These are phyloP conservation scores for Dissophora globulifera DNA, from an alignment of 192 early-diverging fungal species.

Conservation along the genomic window DNA sequence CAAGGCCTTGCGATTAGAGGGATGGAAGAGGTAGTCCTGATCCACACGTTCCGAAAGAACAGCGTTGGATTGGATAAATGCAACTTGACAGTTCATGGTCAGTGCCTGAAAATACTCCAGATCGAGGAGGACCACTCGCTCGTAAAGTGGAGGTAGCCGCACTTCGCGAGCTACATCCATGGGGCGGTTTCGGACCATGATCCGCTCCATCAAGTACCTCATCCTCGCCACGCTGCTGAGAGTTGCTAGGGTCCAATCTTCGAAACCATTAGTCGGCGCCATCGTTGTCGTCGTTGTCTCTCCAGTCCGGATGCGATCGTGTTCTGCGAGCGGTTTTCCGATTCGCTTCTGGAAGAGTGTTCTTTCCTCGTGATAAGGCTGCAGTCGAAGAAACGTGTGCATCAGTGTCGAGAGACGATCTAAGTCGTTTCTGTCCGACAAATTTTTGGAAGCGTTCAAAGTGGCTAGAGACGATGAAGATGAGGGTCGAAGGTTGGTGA, in stretches of 20 bases:
- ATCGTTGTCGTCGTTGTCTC: no score
- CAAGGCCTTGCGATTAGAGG: slow-evolving; percentile 65
- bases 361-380: slow-evolving; percentile 65
- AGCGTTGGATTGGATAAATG: slow-evolving; percentile 77
- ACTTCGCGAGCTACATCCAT: slow-evolving; percentile 68
- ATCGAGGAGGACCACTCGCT: slow-evolving; percentile 55
- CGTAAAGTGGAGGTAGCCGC: slow-evolving; percentile 70
- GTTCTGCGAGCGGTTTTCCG: slow-evolving; percentile 64
- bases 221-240: slow-evolving; percentile 60
- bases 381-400: slow-evolving; percentile 67
- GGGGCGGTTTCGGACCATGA: slow-evolving; percentile 78
- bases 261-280: no score
- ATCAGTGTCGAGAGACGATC: slow-evolving; percentile 67
- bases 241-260: slow-evolving; percentile 31
- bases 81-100: slow-evolving; percentile 67
- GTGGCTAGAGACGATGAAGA: no score
- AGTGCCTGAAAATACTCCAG: slow-evolving; percentile 62
- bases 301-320: not conserved
- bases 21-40: slow-evolving; percentile 81
- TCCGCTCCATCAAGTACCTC: slow-evolving; percentile 66
- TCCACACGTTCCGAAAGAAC: slow-evolving; percentile 71
- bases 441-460: no score
- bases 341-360: slow-evolving; percentile 62
- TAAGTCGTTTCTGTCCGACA: slow-evolving; percentile 61
- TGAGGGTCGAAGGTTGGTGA: slow-evolving; percentile 64